Evolutionary conservation across 2,329 filamentous ascomycete species (phyloP), one percentile per base, ranked within the genome.

Genomic region (Mollisiaceae sp.): DNA sequence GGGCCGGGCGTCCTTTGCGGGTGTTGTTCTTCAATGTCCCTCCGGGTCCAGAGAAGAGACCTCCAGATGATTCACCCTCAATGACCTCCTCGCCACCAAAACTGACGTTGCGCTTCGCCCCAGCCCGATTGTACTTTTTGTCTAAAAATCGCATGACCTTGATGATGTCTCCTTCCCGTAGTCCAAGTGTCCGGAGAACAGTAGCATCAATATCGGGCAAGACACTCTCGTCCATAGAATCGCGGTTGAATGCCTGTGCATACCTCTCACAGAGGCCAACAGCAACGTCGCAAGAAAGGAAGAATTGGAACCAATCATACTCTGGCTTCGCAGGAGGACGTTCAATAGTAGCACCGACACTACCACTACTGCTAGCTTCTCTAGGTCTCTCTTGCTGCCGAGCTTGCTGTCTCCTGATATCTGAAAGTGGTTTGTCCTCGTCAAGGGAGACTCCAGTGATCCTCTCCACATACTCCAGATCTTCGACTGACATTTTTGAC

Each of bases 291-390:
- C 93, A 96, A 69, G 89, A 89, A 47, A 99, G 82, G 83, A 99
- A 99, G 81, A 99, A 98, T 76, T 97, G 93, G 75, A 99, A 99
- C 95, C 95, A 99, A 77, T 99, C 95, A 77, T 98, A 97, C 57
- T 95, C 90, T 0, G 91, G 83, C 77, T 89, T 90, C 74, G 41
- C 57, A 59, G 84, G 82, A 24, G 80, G 77, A 56, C 82, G 80
- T 70, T 90, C 84, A 38, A 93, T 81, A 1, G 85, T 85, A n/a
- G 86, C 89, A 14, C 90, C 90, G 9, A 85, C 82, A 65, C 62
- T 63, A 55, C 63, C 56, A 47, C 78, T 78, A 39, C 75, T 70
- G 4, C 62, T 65, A 39, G 75, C 63, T 56, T 75, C 73, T 32
- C 50, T 54, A 18, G 24, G 24, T 54, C 50, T 32, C 67, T 78